These are phyloP conservation scores for Xylaria sp. DNA, from an alignment of 2,329 filamentous ascomycete species.

Conservation along the genomic window DNA sequence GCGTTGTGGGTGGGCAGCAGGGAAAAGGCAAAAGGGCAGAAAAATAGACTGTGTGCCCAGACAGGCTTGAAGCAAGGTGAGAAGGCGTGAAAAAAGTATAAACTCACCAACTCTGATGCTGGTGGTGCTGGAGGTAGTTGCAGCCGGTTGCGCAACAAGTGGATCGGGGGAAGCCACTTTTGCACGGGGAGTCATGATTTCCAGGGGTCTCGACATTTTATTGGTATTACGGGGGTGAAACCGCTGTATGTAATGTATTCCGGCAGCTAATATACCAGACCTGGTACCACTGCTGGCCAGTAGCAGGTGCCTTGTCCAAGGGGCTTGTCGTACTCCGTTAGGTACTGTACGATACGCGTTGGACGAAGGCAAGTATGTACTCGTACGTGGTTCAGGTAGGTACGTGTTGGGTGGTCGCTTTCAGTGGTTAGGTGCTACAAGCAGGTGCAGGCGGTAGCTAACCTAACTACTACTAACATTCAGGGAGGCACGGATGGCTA, in stretches of 20 bases:
- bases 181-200: slow-evolving; percentile 21
- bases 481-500: neutral
- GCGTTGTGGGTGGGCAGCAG: neutral
- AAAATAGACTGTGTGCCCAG: neutral
- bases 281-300: neutral
- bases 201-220: slow-evolving; percentile 16
- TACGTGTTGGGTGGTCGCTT: too few species aligned
- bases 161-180: slow-evolving; percentile 15
- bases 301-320: neutral
- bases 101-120: slow-evolving; percentile 19
- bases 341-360: too few species aligned
- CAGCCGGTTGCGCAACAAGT: slow-evolving; percentile 22
- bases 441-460: neutral
- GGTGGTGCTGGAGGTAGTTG: slow-evolving; percentile 19
- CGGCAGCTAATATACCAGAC: neutral
- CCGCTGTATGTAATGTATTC: neutral
- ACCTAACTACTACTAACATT: neutral
- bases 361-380: too few species aligned
- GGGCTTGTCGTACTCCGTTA: neutral
- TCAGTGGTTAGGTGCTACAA: too few species aligned
- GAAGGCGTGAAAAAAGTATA: slow-evolving; percentile 1
- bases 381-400: too few species aligned
- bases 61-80: slow-evolving; percentile 10
- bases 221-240: slow-evolving; percentile 3
- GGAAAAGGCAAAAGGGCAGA: neutral